These are phyloP conservation scores for Sporothrix phasma DNA, from an alignment of 2,329 filamentous ascomycete genomes.

Conservation along the genomic window DNA sequence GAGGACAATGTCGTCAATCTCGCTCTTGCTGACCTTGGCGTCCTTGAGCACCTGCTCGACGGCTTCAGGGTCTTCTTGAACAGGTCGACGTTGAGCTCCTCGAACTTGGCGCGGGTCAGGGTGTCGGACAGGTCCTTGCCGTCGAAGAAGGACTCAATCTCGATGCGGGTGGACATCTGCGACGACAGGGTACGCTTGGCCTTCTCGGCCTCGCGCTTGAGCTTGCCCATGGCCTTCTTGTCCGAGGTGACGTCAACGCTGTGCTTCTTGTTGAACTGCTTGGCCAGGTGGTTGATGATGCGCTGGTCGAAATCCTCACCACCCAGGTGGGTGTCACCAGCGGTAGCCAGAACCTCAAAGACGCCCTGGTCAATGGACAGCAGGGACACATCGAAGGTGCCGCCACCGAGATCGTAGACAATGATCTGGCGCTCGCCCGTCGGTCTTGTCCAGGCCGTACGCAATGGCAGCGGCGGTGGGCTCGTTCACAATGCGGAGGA, in stretches of 20 bases:
- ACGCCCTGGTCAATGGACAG: conserved; percentile 86
- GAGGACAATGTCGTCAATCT: conserved; percentile 92
- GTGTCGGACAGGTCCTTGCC: conserved; percentile 98
- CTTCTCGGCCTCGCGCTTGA: conserved; percentile 99
- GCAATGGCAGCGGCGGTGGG: conserved; percentile 91
- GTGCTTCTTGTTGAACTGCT: conserved; percentile 99
- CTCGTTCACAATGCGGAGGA: conserved; percentile 94
- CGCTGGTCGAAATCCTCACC: conserved; percentile 99
- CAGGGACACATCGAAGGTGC: conserved; percentile 90
- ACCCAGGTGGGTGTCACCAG: conserved; percentile 94
- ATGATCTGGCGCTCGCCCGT: conserved; percentile 79
- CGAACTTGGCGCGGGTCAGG: conserved; percentile 96
- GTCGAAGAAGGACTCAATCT: conserved; percentile 95
- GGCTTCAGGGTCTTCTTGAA: conserved; percentile 99
- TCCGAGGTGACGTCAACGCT: conserved; percentile 86
- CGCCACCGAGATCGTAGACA: conserved; percentile 88
- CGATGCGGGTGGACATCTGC: conserved; percentile 85
- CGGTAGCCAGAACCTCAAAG: conserved; percentile 88
- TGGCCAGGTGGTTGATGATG: conserved; percentile 77
- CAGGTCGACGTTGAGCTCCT: conserved; percentile 96
- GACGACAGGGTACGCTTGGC: conserved; percentile 96
- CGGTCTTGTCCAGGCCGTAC: conserved; percentile 83
- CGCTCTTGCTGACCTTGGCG: conserved; percentile 90
- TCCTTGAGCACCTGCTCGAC: conserved; percentile 98
- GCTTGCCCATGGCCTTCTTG: conserved; percentile 95